Percentiles rank a stretch among this genome's conserved stretches.
Evolutionary conservation across 1,139 yeast genomes (phyloP).

Genomic region (Saccharomyces pastorianus): DNA sequence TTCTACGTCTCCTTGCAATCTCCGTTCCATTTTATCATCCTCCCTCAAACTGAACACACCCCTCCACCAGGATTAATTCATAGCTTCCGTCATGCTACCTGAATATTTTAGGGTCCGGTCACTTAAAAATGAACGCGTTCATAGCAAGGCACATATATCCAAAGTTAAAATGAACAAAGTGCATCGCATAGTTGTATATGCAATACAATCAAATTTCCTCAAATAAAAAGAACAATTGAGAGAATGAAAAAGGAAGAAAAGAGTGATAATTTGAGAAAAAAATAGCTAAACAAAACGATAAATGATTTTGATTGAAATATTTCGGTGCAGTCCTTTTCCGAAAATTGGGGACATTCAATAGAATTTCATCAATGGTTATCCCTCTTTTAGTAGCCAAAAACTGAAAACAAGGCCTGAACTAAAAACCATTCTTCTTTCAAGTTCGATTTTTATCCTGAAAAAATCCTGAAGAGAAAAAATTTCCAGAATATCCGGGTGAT

Average conservation of each 20-base stretch:
- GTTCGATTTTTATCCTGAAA: neutral
- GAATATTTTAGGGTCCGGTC: neutral
- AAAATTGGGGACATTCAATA: neutral
- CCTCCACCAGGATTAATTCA: neutral
- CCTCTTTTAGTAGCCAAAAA: neutral
- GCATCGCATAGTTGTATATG: neutral
- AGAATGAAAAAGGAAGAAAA: neutral
- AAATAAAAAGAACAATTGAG: neutral
- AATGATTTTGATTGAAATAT: neutral
- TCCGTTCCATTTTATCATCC: neutral
- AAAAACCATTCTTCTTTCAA: neutral
- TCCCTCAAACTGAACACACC: neutral
- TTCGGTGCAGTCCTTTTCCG: neutral
- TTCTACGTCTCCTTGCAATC: neutral
- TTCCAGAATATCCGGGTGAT: neutral
- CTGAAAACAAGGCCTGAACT: neutral
- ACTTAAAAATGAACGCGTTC: neutral
- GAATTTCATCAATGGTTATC: neutral
- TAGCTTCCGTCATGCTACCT: neutral
- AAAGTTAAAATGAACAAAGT: neutral
- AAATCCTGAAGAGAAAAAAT: neutral
- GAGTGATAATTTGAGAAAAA: neutral
- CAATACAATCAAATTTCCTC: neutral
- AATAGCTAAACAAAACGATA: neutral
- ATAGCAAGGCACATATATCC: neutral